A percentile compares a stretch with the other conserved stretches of the same genome.
Conservation (phyloP, 2,329 filamentous ascomycete species). For the Didymella segeticola region DNA sequence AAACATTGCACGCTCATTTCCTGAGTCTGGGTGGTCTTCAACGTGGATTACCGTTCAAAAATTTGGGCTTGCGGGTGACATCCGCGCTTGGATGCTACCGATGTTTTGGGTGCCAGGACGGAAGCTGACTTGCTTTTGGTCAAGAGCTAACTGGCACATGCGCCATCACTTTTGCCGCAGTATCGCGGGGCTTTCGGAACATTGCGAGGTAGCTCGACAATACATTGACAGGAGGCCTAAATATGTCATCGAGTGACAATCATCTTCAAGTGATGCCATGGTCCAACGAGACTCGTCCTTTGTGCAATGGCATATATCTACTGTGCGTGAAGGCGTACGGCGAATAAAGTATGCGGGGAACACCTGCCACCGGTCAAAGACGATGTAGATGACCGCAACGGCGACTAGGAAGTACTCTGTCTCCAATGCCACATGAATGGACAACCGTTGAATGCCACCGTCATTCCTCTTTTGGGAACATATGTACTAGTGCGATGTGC, state of each 20-base stretch:
- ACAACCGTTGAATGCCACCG: not conserved
- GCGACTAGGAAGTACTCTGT: conserved; percentile 17
- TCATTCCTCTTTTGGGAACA: not conserved
- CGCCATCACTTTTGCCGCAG: conserved; percentile 22
- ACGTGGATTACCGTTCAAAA: not conserved
- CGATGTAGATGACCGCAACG: conserved; percentile 20
- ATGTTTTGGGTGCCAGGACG: conserved; percentile 15
- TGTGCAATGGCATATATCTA: not conserved
- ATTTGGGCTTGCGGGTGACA: conserved; percentile 1
- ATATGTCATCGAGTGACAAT: not conserved
- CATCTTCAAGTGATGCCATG: not conserved
- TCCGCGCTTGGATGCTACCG: conserved; percentile 25
- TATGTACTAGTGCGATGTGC: not conserved
- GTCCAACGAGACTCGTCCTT: not conserved
- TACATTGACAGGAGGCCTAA: not conserved
- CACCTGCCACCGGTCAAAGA: conserved; percentile 4
- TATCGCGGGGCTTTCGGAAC: conserved; percentile 19
- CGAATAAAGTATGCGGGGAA: not conserved
- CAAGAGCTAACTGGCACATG: conserved; percentile 4
- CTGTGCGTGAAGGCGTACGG: not conserved
- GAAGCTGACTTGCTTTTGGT: conserved; percentile 22
- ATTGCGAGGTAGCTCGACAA: conserved; percentile 3
- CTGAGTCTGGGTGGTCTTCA: not conserved
- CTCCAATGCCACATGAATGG: not conserved
- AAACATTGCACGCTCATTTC: conserved; percentile 2